Evolutionary conservation across 2,329 filamentous ascomycete genomes (phyloP), one percentile per base, ranked within the genome.

Genomic region (Hawksworthiomyces lignivorus): DNA sequence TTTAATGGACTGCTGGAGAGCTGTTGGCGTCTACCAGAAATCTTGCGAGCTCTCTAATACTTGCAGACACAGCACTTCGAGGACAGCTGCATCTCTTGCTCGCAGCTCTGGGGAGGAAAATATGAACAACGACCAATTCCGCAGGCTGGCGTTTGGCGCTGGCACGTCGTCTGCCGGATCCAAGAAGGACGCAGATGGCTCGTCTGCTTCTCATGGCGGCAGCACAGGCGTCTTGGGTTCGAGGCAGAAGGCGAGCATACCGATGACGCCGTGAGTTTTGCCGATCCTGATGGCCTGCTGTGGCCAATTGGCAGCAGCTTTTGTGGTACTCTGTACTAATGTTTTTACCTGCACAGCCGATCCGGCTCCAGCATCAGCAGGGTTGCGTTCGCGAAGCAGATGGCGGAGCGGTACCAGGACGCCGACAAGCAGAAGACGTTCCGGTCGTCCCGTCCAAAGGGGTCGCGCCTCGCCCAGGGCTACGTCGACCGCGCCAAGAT

Each of bases 111-210:
- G n/a, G n/a, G n/a, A 24, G 26, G 19, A 41, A 10, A 41, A 39
- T 6, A 97, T 98, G 92, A 94, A 97, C 61, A 97, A 97, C 70
- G 79, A 88, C 32, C 87, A 96, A 55, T 98, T 98, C 56, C 83
- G 92, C 41, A 83, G 84, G 50, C 74, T 97, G 7, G 63, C 95
- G 18, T 69, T 80, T 34, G 61, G 62, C 30, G 41, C 52, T 48
- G 45, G 62, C 52, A 44, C 15, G 11, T 14, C 39, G 14, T 22
- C 32, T 7, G n/a, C n/a, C n/a, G 35, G 21, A 14, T 15, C 33
- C 21, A 44, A 45, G 18, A 47, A 63, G 62, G 57, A 49, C 9
- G 26, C 33, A 20, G 61, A 74, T 69, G 72, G 67, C 48, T 57
- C 66, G 36, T 68, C 73, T 14, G 60, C 56, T 5, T 30, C 54